Evolutionary conservation across 306 rosid species (phyloP).

Genomic region (Rosa lucieae): DNA sequence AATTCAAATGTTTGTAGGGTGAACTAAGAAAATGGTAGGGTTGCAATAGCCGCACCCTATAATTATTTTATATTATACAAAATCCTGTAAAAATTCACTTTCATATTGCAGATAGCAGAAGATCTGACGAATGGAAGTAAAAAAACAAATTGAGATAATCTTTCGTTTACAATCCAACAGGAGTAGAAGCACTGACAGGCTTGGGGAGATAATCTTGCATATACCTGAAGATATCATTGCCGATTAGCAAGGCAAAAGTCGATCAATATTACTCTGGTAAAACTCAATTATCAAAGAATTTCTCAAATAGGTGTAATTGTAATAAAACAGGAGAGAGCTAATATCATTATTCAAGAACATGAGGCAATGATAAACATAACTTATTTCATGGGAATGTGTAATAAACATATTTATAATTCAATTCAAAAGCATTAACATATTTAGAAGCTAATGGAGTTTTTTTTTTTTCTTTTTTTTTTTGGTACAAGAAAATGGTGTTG

Average conservation of each 20-base stretch:
- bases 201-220: slow-evolving; percentile 87
- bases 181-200: slow-evolving; percentile 73
- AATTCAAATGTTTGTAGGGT: too few species aligned
- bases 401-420: background rate
- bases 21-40: too few species aligned
- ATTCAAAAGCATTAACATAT: slow-evolving; percentile 55
- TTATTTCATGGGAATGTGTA: background rate
- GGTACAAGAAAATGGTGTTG: too few species aligned
- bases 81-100: too few species aligned
- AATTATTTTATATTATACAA: too few species aligned
- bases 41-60: too few species aligned
- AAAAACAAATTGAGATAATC: too few species aligned
- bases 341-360: background rate
- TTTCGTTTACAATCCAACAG: slow-evolving; percentile 70
- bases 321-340: background rate
- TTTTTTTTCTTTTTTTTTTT: too few species aligned
- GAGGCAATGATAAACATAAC: background rate
- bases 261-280: slow-evolving; percentile 1
- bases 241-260: slow-evolving; percentile 7
- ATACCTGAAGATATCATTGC: slow-evolving; percentile 55
- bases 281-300: background rate
- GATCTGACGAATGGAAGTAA: too few species aligned
- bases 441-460: slow-evolving; percentile 39
- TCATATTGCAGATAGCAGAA: too few species aligned
- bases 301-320: background rate